phyloP scores from a whole-genome alignment of 2,329 filamentous ascomycete species.

The Aspergillus flavus region DNA sequence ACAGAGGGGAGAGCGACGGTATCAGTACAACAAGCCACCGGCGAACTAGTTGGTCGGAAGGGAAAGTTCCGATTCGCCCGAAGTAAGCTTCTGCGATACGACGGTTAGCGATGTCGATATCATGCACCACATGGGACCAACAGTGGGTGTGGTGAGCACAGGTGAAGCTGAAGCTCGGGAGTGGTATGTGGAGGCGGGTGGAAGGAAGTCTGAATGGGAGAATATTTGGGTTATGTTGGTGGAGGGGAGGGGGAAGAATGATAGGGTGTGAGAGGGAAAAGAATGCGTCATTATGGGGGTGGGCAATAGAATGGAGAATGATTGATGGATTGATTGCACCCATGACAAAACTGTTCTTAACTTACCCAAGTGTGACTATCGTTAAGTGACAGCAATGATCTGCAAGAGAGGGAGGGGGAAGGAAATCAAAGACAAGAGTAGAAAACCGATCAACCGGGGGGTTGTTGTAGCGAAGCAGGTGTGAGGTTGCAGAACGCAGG shows the following conservation, averaged over 20 bases:
- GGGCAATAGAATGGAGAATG: slow-evolving; percentile 8
- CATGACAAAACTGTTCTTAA: not conserved
- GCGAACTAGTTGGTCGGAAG: slow-evolving; percentile 25
- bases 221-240: slow-evolving; percentile 24
- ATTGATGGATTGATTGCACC: not conserved
- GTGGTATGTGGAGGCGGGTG: slow-evolving; percentile 28
- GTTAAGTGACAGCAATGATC: not conserved
- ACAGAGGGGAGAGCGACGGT: slow-evolving; percentile 14
- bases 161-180: slow-evolving; percentile 2
- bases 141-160: slow-evolving; percentile 1
- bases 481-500: slow-evolving; percentile 4
- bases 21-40: slow-evolving; percentile 19
- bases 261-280: slow-evolving; percentile 18
- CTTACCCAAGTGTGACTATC: not conserved
- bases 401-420: slow-evolving; percentile 8
- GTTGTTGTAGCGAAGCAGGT: not conserved
- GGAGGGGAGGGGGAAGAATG: slow-evolving; percentile 13
- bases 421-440: slow-evolving; percentile 2
- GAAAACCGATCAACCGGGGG: slow-evolving; percentile 2
- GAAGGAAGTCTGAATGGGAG: slow-evolving; percentile 20
- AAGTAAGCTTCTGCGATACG: slow-evolving; percentile 18
- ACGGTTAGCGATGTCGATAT: slow-evolving; percentile 18
- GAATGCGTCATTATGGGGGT: slow-evolving; percentile 42
- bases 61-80: slow-evolving; percentile 29
- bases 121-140: slow-evolving; percentile 3